phyloP scores from a whole-genome alignment of 2,329 filamentous ascomycete species.

The Clonostachys sp. region DNA sequence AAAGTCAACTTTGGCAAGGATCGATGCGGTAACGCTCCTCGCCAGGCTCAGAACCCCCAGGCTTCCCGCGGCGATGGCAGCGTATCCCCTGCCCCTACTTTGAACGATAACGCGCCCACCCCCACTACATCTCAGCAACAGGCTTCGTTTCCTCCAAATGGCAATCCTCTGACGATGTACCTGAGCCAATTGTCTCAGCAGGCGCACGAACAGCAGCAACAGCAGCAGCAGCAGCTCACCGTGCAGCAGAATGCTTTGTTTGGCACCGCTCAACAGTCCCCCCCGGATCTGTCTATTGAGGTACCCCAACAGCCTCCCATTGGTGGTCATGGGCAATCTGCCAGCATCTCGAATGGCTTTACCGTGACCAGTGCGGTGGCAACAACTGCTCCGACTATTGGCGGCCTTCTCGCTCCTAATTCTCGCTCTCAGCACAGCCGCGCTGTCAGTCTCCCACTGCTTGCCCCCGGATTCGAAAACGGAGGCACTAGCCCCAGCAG shows the following conservation, averaged over 20 bases:
- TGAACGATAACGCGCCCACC: conserved; percentile 52
- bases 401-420: conserved; percentile 71
- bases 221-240: conserved; percentile 66
- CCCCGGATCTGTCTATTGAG: conserved; percentile 52
- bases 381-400: conserved; percentile 53
- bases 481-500: conserved; percentile 47
- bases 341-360: conserved; percentile 62
- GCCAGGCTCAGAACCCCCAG: conserved; percentile 70
- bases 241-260: conserved; percentile 80
- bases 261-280: conserved; percentile 61
- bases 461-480: conserved; percentile 61
- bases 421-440: conserved; percentile 63
- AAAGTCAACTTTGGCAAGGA: conserved; percentile 99
- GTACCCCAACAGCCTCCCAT: conserved; percentile 57
- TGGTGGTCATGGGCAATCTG: conserved; percentile 60
- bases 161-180: conserved; percentile 91
- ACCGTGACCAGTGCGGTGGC: conserved; percentile 51
- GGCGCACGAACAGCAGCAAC: conserved; percentile 68
- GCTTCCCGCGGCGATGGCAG: conserved; percentile 62
- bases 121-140: conserved; percentile 46
- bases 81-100: conserved; percentile 53
- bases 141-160: conserved; percentile 74
- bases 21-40: conserved; percentile 90
- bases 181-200: conserved; percentile 76
- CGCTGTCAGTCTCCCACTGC: conserved; percentile 80